A percentile compares a stretch with the other conserved stretches of the same genome.
Conservation (phyloP, 371 early-diverging fungal species). For the Chytridiales sp. region DNA sequence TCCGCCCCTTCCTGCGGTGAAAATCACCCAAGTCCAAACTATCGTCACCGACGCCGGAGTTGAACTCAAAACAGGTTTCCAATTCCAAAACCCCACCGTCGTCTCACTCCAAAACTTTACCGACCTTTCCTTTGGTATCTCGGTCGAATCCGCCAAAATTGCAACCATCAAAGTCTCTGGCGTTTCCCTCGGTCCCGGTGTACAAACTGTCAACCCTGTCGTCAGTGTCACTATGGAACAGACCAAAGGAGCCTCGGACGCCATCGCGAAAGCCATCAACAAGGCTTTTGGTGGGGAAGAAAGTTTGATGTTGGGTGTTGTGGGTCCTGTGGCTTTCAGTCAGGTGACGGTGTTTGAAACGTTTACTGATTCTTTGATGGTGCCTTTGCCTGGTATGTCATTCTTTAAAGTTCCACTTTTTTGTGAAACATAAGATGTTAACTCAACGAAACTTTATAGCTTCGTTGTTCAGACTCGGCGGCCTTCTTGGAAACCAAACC, state of each 20-base stretch:
- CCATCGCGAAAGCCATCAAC: background rate
- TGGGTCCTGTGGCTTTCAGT: conserved; percentile 3
- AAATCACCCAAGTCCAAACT: conserved; percentile 1
- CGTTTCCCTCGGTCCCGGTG: background rate
- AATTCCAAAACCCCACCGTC: conserved; percentile 18
- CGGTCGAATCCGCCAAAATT: conserved; percentile 1
- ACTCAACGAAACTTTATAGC: too few species aligned
- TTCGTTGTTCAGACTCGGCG: too few species aligned
- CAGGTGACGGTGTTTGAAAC: conserved; percentile 5
- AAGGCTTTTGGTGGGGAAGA: background rate
- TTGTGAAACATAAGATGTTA: background rate
- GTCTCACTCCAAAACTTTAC: conserved; percentile 6
- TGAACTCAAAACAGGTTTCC: background rate
- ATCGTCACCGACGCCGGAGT: conserved; percentile 15
- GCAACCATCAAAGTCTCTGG: conserved; percentile 5
- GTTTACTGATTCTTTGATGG: conserved; percentile 2
- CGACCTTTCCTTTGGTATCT: conserved; percentile 6
- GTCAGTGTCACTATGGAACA: background rate
- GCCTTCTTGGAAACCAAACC: too few species aligned
- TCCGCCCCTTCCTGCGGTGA: conserved; percentile 8
- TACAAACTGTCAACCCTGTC: conserved; percentile 7
- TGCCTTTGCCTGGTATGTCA: conserved; percentile 1
- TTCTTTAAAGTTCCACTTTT: background rate
- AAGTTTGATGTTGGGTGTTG: background rate
- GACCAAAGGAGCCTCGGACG: background rate